Evolutionary conservation across 306 rosid genomes (phyloP), one percentile per base, ranked within the genome.

Genomic region (Medicago lupulina): DNA sequence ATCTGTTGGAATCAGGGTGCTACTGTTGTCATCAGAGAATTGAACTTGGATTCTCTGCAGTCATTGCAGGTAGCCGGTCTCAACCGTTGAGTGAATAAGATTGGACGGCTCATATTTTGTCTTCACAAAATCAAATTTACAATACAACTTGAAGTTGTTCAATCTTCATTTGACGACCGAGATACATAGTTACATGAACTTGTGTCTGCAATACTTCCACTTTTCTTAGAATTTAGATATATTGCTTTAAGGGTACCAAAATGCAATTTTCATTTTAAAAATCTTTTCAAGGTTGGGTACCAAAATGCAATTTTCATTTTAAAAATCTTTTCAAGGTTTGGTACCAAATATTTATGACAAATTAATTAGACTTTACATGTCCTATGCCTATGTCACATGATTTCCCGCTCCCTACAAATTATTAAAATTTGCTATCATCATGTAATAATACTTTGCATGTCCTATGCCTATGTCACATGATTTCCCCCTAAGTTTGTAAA

Each of bases 341-440:
- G 51, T 9, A 7, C 28, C 19, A 10, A 23, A 69, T 4, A 14
- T 47, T 68, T 23, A 28, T 47, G 19, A 28, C 44, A 69, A n/a
- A n/a, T n/a, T n/a, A n/a, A 3, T 28, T 25, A 69, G 43, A 28
- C 54, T 47, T 47, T 47, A 14, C 10, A 69, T 15, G 41, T 61
- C 19, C 16, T 63, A 8, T 63, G 23, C 7, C 21, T 8, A 34
- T 34, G 69, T 38, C 69, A 63, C 69, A 63, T 63, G 41, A 63
- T 63, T 63, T 38, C 69, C 21, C 47, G 65, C 65, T 59, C n/a
- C 23, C 47, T 63, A n/a, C 69, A 63, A 36, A 34, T 59, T 18
- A 23, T 58, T 7, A 59, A 59, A 59, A 23, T 6, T 59, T 59
- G 39, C 9, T 25, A 59, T 25, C 65, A 59, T 59, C 65, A 59